A percentile compares a stretch with the other conserved stretches of the same genome.
These are phyloP conservation scores for Phlebiopsis flavidoalba DNA, from an alignment of 768 basidiomycete species.

Conservation along the genomic window DNA sequence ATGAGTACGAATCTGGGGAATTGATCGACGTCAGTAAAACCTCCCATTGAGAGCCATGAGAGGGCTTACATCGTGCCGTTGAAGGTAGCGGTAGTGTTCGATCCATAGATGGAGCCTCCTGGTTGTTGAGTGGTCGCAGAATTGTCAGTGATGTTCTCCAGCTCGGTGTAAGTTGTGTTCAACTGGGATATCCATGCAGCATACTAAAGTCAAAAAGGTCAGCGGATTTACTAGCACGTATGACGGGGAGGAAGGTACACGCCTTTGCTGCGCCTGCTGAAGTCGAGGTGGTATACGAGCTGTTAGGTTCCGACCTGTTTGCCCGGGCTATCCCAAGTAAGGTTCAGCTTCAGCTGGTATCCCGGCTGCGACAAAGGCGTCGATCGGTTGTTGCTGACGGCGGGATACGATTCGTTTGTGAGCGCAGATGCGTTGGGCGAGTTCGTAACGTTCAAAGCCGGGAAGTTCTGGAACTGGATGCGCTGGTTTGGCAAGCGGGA, in stretches of 20 bases:
- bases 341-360: conserved; percentile 31
- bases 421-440: conserved; percentile 28
- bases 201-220: conserved; percentile 27
- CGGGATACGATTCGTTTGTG: conserved; percentile 24
- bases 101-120: conserved; percentile 39
- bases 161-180: conserved; percentile 53
- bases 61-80: conserved; percentile 44
- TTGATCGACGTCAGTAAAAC: neutral
- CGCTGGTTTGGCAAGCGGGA: conserved; percentile 46
- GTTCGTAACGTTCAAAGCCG: conserved; percentile 38
- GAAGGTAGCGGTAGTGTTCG: conserved; percentile 34
- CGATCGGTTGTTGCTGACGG: conserved; percentile 49
- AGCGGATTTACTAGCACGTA: neutral
- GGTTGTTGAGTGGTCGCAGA: conserved; percentile 47
- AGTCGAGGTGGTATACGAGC: conserved; percentile 45
- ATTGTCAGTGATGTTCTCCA: conserved; percentile 37
- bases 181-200: conserved; percentile 57
- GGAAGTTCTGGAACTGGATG: conserved; percentile 53
- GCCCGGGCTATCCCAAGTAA: conserved; percentile 54
- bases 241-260: neutral
- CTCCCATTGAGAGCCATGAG: neutral
- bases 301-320: conserved; percentile 45
- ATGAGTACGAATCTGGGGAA: conserved; percentile 41
- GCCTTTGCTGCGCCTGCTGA: conserved; percentile 38
- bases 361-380: conserved; percentile 43